Conservation (phyloP, 1,284 basidiomycete genomes). For the Pseudomicrostroma phylloplanum region DNA sequence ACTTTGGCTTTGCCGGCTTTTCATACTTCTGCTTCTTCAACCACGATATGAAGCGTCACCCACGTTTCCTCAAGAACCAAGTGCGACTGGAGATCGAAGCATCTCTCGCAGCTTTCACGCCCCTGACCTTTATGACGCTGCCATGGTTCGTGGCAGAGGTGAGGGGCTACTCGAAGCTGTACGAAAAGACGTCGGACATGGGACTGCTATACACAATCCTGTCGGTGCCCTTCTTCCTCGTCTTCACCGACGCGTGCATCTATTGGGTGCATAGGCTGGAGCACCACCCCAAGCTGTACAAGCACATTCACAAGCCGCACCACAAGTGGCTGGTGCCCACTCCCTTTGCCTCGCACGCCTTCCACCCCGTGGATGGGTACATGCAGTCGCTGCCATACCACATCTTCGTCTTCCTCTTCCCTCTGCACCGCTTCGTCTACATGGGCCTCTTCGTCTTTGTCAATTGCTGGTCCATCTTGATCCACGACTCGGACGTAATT, state of each 20-base stretch:
- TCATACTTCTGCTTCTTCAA: conserved; percentile 89
- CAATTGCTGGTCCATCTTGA: conserved; percentile 54
- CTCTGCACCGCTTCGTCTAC: conserved; percentile 61
- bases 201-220: conserved; percentile 43
- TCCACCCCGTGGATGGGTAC: conserved; percentile 94
- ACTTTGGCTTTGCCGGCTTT: conserved; percentile 71
- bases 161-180: conserved; percentile 73
- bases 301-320: conserved; percentile 86
- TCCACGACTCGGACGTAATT: conserved; percentile 99
- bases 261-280: conserved; percentile 92
- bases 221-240: conserved; percentile 60
- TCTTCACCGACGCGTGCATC: conserved; percentile 85
- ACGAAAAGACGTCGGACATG: conserved; percentile 63
- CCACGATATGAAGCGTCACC: conserved; percentile 91
- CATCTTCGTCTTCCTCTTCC: conserved; percentile 83
- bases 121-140: conserved; percentile 63
- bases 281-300: conserved; percentile 82
- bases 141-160: conserved; percentile 94
- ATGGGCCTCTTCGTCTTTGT: conserved; percentile 49
- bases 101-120: conserved; percentile 72
- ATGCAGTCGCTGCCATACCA: conserved; percentile 91
- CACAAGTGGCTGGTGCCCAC: conserved; percentile 99
- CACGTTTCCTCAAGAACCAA: conserved; percentile 83
- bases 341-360: conserved; percentile 91
- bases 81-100: conserved; percentile 68